phyloP scores from a whole-genome alignment of 2,329 filamentous ascomycete genomes.

The Rosellinia necatrix region DNA sequence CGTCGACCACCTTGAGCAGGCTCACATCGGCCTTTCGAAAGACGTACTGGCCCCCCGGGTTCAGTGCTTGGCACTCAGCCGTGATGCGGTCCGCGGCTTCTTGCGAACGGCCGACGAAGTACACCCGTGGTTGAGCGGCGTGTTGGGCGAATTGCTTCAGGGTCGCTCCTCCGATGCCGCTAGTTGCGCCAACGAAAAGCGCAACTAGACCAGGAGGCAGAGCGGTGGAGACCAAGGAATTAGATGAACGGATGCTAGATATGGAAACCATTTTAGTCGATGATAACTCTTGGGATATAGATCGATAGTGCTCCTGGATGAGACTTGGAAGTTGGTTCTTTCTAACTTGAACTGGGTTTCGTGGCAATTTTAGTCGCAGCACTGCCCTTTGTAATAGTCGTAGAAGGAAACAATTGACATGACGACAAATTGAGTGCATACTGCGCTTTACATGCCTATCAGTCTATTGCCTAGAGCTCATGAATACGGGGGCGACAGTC shows the following conservation, averaged over 20 bases:
- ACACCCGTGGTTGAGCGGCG: conserved; percentile 47
- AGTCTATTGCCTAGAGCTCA: too few species aligned
- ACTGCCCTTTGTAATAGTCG: too few species aligned
- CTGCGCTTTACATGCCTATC: too few species aligned
- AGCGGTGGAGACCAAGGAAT: conserved; percentile 37
- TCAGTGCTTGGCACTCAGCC: conserved; percentile 48
- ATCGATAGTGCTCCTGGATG: background rate
- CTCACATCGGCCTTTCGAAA: conserved; percentile 45
- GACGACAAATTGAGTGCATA: too few species aligned
- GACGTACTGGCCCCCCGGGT: conserved; percentile 49
- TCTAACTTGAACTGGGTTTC: too few species aligned
- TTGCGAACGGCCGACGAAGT: conserved; percentile 54
- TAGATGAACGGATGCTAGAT: conserved; percentile 36
- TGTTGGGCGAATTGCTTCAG: conserved; percentile 51
- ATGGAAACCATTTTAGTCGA: conserved; percentile 19
- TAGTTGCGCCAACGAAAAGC: conserved; percentile 57
- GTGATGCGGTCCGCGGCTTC: conserved; percentile 47
- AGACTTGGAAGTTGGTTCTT: background rate
- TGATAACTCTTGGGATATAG: background rate
- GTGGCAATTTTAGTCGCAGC: too few species aligned
- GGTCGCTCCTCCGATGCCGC: conserved; percentile 54
- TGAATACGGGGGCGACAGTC: too few species aligned
- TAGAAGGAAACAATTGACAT: too few species aligned
- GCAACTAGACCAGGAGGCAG: conserved; percentile 49
- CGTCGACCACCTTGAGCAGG: conserved; percentile 18